Conservation (phyloP, 2,329 filamentous ascomycete genomes). For the Hypomyces rosellus region DNA sequence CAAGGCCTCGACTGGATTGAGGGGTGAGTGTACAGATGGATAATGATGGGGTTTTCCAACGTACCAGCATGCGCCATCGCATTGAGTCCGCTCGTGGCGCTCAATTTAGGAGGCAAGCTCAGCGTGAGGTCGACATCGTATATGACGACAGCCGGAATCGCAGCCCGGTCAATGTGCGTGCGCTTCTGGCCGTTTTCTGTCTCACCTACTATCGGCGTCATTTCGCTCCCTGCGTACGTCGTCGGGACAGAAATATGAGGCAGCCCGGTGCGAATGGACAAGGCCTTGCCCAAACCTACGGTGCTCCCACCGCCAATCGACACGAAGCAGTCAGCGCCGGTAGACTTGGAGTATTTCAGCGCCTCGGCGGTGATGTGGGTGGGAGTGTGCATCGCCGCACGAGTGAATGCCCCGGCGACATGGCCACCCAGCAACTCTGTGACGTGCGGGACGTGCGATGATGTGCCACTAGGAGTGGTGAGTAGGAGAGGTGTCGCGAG, state of each 20-base stretch:
- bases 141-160: constrained; percentile 54
- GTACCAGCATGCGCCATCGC: constrained; percentile 56
- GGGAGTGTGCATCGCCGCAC: constrained; percentile 59
- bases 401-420: constrained; percentile 33
- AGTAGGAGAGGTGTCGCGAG: constrained; percentile 46
- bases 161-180: constrained; percentile 51
- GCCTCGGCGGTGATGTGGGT: constrained; percentile 51
- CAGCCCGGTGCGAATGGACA: constrained; percentile 47
- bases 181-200: constrained; percentile 52
- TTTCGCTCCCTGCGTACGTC: constrained; percentile 56
- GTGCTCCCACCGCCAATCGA: constrained; percentile 20
- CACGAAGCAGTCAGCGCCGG: constrained; percentile 44
- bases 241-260: constrained; percentile 51
- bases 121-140: constrained; percentile 60
- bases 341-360: constrained; percentile 37
- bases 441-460: neutral
- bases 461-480: constrained; percentile 36
- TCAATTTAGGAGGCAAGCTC: constrained; percentile 47
- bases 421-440: neutral
- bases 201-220: constrained; percentile 60
- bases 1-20: constrained; percentile 48
- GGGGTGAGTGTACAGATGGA: constrained; percentile 12
- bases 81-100: constrained; percentile 55
- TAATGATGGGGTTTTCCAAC: constrained; percentile 11
- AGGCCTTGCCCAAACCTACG: constrained; percentile 55